Conservation (phyloP, 2,329 filamentous ascomycete species). For the Verticillium albo-atrum region DNA sequence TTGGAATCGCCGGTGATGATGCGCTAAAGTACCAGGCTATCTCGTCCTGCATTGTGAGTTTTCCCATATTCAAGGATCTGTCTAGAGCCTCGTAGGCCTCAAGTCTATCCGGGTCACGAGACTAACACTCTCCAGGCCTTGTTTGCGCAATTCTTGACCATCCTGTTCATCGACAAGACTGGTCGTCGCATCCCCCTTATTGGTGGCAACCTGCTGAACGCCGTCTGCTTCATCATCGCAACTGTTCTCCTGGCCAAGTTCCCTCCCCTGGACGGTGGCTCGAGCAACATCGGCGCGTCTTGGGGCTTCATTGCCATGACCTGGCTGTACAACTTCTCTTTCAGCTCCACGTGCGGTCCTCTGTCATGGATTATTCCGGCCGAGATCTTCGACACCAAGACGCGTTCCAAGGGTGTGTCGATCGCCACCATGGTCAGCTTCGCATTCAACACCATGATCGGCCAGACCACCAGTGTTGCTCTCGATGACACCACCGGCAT, state of each 20-base stretch:
- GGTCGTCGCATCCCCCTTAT: conserved; percentile 72
- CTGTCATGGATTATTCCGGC: conserved; percentile 36
- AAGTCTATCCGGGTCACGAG: conserved; percentile 17
- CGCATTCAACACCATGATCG: conserved; percentile 72
- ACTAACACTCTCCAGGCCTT: conserved; percentile 67
- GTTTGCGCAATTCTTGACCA: conserved; percentile 62
- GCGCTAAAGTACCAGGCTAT: conserved; percentile 73
- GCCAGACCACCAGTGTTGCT: conserved; percentile 2
- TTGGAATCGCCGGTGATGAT: conserved; percentile 60
- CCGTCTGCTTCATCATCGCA: conserved; percentile 67
- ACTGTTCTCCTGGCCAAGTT: conserved; percentile 47
- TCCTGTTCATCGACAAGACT: conserved; percentile 63
- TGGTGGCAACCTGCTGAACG: conserved; percentile 65
- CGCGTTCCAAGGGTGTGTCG: conserved; percentile 68
- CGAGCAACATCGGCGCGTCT: conserved; percentile 25
- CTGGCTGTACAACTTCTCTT: conserved; percentile 65
- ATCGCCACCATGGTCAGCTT: conserved; percentile 69
- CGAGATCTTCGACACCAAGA: conserved; percentile 63
- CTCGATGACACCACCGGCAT: conserved; percentile 1
- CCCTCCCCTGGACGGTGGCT: conserved; percentile 44
- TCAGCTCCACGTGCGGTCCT: conserved; percentile 68
- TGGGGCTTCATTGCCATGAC: conserved; percentile 71
- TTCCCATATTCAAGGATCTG: neutral
- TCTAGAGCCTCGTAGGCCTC: neutral
- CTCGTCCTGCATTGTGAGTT: conserved; percentile 2